Percentiles rank a stretch among this genome's conserved stretches.
These are phyloP conservation scores for Dioszegia crocea DNA, from an alignment of 768 basidiomycete species.

Conservation along the genomic window DNA sequence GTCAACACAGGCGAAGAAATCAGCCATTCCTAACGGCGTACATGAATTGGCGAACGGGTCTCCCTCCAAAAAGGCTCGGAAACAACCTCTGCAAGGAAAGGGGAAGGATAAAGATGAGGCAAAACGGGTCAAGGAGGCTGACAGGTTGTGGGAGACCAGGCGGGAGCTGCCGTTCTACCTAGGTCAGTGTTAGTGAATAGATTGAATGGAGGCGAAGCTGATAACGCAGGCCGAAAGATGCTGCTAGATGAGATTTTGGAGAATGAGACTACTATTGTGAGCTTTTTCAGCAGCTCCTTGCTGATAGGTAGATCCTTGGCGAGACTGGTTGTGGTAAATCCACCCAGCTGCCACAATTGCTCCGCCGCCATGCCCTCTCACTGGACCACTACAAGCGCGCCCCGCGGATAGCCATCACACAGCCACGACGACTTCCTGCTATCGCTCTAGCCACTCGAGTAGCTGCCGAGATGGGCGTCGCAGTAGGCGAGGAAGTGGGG, in stretches of 20 bases:
- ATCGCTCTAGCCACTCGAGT: conserved; percentile 44
- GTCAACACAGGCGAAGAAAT: background rate
- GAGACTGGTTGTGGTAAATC: conserved; percentile 50
- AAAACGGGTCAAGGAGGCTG: conserved; percentile 18
- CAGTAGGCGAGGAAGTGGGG: conserved; percentile 43
- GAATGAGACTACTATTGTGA: conserved; percentile 46
- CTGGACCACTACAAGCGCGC: conserved; percentile 16
- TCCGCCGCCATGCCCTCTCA: conserved; percentile 29
- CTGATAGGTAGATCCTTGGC: conserved; percentile 37
- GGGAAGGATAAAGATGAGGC: background rate
- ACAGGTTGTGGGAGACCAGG: conserved; percentile 29
- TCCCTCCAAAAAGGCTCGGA: background rate
- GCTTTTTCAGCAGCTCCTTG: background rate
- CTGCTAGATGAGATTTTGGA: conserved; percentile 41
- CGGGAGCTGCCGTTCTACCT: conserved; percentile 44
- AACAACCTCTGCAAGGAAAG: background rate
- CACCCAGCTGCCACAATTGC: conserved; percentile 46
- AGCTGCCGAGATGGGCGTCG: conserved; percentile 42
- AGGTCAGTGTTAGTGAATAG: conserved; percentile 23
- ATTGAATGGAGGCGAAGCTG: background rate
- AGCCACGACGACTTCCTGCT: conserved; percentile 45
- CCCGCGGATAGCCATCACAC: conserved; percentile 43
- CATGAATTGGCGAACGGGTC: background rate
- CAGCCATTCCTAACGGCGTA: no score
- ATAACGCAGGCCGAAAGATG: conserved; percentile 26